Conservation (phyloP, 257 asterid species). For the Thymus quinquecostatus region DNA sequence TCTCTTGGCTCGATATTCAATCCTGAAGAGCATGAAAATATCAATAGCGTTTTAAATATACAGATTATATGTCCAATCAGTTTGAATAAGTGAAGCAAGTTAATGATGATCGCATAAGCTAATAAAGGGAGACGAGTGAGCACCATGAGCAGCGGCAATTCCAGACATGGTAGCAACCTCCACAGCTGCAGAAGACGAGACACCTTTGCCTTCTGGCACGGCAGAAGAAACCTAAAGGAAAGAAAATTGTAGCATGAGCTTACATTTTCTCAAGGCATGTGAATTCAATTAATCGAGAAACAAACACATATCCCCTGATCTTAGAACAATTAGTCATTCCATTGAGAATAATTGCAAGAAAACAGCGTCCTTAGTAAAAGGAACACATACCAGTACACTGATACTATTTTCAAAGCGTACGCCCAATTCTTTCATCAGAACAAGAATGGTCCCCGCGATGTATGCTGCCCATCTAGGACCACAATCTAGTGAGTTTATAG, state of each 20-base stretch:
- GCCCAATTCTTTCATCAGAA: slow-evolving; percentile 90
- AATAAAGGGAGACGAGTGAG: slow-evolving; percentile 20
- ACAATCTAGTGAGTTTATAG: slow-evolving; percentile 38
- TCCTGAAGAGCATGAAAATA: slow-evolving; percentile 55
- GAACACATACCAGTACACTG: slow-evolving; percentile 68
- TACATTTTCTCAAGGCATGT: neutral
- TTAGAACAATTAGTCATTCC: neutral
- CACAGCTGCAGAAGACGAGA: slow-evolving; percentile 94
- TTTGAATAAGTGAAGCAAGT: slow-evolving; percentile 4
- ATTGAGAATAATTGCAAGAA: neutral
- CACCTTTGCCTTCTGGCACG: slow-evolving; percentile 99
- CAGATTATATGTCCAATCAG: neutral
- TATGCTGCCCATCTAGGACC: slow-evolving; percentile 97
- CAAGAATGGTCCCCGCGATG: slow-evolving; percentile 95
- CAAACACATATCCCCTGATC: neutral
- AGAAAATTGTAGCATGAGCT: slow-evolving; percentile 4
- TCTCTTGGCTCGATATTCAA: slow-evolving; percentile 74
- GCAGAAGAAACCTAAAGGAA: slow-evolving; percentile 87
- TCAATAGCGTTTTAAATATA: neutral
- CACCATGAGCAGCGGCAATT: slow-evolving; percentile 90
- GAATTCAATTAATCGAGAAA: neutral
- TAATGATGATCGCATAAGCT: neutral
- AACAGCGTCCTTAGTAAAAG: slow-evolving; percentile 7
- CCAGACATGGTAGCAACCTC: slow-evolving; percentile 99
- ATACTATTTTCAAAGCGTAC: slow-evolving; percentile 79